Base-by-base conservation (phyloP, 768 basidiomycete genomes). In the Mycena epipterygia region DNA sequence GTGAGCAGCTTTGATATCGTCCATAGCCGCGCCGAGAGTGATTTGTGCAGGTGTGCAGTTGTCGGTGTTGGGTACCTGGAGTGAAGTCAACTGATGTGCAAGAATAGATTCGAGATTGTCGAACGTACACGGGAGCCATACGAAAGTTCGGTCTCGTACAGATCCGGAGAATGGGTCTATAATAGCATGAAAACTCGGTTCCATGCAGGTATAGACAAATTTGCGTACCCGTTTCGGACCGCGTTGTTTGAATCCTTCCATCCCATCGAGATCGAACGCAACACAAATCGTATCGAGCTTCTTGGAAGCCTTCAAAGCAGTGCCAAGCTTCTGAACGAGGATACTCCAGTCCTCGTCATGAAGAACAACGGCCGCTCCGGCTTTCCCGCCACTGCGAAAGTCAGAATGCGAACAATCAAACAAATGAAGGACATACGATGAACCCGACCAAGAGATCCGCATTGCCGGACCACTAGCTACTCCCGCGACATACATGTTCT, bases 1-100 rank as follows among this genome's bases (percentile, higher is more conserved):
- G n/a, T 64, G 62, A 29, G 62, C 62, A 29, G 62, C 49, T 27
- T 52, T 52, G 62, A 64, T 52, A 8, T 30, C 23, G 35, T 64
- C 37, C 12, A 64, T 42, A 21, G 27, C 52, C 2, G 49, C 21
- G 2, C 25, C 62, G 14, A 32, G 17, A 41, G 62, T 51, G 17
- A 44, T 35, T 37, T 64, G 37, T 2, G 35, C 49, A 3, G 49
- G 51, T 3, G 49, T 52, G 37, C 0, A 39, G 37, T 53, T 29
- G 7, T 52, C 62, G 35, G 41, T 52, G 17, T 52, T 51, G 1
- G 61, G 61, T 2, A 63, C 61, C 61, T 63, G 21, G 37, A 39
- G 16, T 2, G 27, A 39, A 48, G 46, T 5, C 48, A 39, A n/a
- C 11, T 21, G 3, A 12, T 14, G 7, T n/a, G 23, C 6, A 23